Evolutionary conservation across 2,329 filamentous ascomycete genomes (phyloP).

Genomic region (Cordyceps farinosa): DNA sequence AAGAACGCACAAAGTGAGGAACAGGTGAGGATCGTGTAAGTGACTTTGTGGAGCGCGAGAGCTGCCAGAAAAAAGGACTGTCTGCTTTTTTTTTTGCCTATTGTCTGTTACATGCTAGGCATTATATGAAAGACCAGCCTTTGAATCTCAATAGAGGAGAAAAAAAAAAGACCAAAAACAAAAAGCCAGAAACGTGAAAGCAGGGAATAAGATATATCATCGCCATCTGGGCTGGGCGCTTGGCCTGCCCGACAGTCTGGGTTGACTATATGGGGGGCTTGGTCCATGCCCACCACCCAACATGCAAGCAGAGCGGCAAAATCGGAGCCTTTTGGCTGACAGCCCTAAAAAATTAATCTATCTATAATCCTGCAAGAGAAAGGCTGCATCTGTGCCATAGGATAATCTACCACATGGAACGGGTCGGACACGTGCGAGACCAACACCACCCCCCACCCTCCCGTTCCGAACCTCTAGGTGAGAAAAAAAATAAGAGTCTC

Average conservation of each 20-base stretch:
- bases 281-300: not conserved
- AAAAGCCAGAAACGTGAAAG: not conserved
- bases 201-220: not conserved
- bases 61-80: not conserved
- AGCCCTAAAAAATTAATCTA: not conserved
- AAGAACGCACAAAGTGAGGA: slow-evolving; percentile 2
- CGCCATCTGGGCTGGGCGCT: not conserved
- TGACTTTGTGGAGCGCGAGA: not conserved
- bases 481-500: too few species aligned
- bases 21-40: slow-evolving; percentile 11
- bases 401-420: not conserved
- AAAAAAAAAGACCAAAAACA: not conserved
- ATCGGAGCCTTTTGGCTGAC: not conserved
- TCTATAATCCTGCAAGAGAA: not conserved
- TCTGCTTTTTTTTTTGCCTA: not conserved
- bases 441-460: not conserved
- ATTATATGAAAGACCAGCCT: not conserved
- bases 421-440: not conserved
- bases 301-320: not conserved
- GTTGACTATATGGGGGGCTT: not conserved
- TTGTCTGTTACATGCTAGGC: not conserved
- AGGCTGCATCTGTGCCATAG: not conserved
- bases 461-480: not conserved
- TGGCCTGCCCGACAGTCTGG: not conserved
- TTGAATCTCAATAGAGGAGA: too few species aligned